These are phyloP conservation scores for Theileria luwenshuni DNA, from an alignment of 169 alveolate genomes.

Conservation along the genomic window DNA sequence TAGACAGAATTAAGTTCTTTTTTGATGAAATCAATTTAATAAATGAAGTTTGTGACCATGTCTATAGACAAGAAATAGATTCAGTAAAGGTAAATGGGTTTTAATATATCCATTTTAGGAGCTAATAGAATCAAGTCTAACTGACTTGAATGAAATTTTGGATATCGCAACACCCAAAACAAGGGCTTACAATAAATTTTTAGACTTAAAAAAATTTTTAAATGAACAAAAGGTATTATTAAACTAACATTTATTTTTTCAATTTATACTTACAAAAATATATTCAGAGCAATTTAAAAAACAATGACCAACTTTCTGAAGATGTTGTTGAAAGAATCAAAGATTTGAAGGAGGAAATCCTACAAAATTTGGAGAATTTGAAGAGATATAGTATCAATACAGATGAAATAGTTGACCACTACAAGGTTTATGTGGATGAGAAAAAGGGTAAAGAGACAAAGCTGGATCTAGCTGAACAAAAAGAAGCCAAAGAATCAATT, in stretches of 20 bases:
- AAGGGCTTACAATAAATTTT: conserved; percentile 16
- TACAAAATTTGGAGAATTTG: conserved; percentile 2
- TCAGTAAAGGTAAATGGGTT: conserved; percentile 3
- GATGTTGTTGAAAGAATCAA: conserved; percentile 7
- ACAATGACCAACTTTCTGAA: conserved; percentile 5
- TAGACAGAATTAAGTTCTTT: conserved; percentile 13
- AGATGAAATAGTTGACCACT: conserved; percentile 27
- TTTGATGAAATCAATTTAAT: conserved; percentile 34
- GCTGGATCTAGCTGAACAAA: not conserved
- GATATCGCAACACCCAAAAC: conserved; percentile 46
- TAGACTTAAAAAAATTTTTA: conserved; percentile 13
- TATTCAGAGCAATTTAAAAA: conserved; percentile 14
- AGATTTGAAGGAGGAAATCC: conserved; percentile 24
- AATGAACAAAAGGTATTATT: conserved; percentile 17
- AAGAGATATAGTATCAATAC: conserved; percentile 3
- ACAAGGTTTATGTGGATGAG: conserved; percentile 42
- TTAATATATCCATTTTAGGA: conserved; percentile 16
- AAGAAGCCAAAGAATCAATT: too few relatives aligned
- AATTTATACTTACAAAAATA: not conserved
- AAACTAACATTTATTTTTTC: not conserved
- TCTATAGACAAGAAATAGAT: conserved; percentile 8
- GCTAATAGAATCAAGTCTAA: conserved; percentile 20
- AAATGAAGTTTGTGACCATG: conserved; percentile 22
- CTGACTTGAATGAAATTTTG: conserved; percentile 11
- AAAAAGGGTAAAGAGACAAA: conserved; percentile 19